Base-by-base conservation (phyloP, 441 rosid genomes). In the Syzygium malaccense region DNA sequence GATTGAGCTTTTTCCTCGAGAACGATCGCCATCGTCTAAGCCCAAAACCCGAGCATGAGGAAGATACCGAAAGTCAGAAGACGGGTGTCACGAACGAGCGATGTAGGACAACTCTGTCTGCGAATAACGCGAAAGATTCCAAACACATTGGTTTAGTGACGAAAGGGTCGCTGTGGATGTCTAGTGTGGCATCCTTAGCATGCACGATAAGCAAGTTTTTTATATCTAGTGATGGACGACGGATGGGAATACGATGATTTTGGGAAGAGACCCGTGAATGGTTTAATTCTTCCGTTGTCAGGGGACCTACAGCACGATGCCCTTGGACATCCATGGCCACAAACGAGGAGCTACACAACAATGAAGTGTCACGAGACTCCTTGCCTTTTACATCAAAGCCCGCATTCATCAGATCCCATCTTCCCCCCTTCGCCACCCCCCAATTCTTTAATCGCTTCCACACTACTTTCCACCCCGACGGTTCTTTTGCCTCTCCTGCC, bases 291-390 rank as follows among this genome's bases (percentile, higher is more conserved):
- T 87, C 86, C 9, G n/a, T 48, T 68, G 88, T 86, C 54, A 45
- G 68, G 41, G 55, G 54, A 41, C 88, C 92, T 62, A 68, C 91
- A 88, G 18, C 90, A 91, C 86, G 87, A 86, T 87, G 83, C 88
- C 79, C 86, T 86, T 91, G 89, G 55, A 86, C 86, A 85, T 85
- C 85, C 26, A 55, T 26, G 78, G 86, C 85, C 89, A 85, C 54
- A 48, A 71, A 62, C 49, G 28, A 53, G 15, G 94, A 96, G 93
- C 94, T 91, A 91, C 93, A 90, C 92, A 93, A 96, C 99, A 96
- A 94, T 71, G 8, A 41, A 93, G 94, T 90, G 93, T 95, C 99
- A 96, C 99, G 98, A 91, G 99, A 92, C 86, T 86, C 87, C 41
- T 71, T 85, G 57, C 91, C 90, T 89, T 91, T 57, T 88, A 85